Evolutionary conservation across 108 stramenopile genomes (phyloP).

Genomic region (Skeletonema costatum): DNA sequence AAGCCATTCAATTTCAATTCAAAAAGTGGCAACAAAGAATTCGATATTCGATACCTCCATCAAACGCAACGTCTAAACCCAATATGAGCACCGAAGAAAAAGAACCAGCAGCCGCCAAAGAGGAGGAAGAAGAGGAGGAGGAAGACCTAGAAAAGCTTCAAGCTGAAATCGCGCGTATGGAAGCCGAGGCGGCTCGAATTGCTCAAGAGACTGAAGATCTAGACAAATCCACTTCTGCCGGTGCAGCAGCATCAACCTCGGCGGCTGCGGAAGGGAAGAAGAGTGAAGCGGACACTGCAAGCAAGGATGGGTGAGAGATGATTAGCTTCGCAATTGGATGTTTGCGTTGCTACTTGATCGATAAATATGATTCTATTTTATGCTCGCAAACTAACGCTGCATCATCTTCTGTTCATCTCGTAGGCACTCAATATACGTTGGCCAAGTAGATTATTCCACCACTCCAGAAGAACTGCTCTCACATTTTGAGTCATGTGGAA

Average conservation of each 20-base stretch:
- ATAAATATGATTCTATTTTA: not conserved
- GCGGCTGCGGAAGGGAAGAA: slow-evolving; percentile 27
- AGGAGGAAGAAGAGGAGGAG: slow-evolving; percentile 39
- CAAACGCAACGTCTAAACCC: not conserved
- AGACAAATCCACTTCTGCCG: slow-evolving; percentile 28
- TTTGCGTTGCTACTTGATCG: not conserved
- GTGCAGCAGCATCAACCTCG: slow-evolving; percentile 16
- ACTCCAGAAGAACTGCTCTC: slow-evolving; percentile 94
- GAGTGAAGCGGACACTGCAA: slow-evolving; percentile 15
- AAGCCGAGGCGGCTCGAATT: slow-evolving; percentile 83
- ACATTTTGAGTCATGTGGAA: slow-evolving; percentile 96
- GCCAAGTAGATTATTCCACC: slow-evolving; percentile 96
- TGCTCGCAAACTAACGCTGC: not conserved
- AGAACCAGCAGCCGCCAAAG: not conserved
- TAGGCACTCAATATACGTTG: slow-evolving; percentile 89
- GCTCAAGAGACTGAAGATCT: slow-evolving; percentile 58
- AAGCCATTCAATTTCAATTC: too few species aligned
- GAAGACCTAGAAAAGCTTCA: slow-evolving; percentile 63
- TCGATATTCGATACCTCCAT: too few species aligned
- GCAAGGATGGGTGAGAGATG: slow-evolving; percentile 35
- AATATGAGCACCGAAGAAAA: slow-evolving; percentile 3
- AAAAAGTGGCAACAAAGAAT: too few species aligned
- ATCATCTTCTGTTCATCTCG: not conserved
- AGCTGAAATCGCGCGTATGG: slow-evolving; percentile 88
- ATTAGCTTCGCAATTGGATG: not conserved